phyloP scores from a whole-genome alignment of 75 land plant species.

The Ceratopteris richardii region DNA sequence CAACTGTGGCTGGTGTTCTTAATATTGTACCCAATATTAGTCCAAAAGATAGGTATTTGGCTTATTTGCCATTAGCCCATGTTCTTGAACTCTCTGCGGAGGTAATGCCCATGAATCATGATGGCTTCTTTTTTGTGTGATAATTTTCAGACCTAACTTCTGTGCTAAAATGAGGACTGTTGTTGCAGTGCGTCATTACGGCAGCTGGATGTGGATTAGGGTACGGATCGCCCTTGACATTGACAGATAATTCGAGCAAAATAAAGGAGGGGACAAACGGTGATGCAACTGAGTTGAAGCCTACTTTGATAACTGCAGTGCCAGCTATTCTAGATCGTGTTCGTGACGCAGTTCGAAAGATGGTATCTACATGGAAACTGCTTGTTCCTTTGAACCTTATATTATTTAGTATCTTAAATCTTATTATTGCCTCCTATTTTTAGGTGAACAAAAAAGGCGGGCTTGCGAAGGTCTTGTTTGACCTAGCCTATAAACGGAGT shows the following conservation, averaged over 20 bases:
- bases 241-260: constrained; percentile 78
- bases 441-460: constrained; percentile 79
- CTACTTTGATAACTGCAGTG: constrained; percentile 79
- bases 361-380: constrained; percentile 47
- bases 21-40: constrained; percentile 48
- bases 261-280: constrained; percentile 88
- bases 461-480: constrained; percentile 55
- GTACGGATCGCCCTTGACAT: constrained; percentile 78
- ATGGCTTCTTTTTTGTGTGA: background rate
- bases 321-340: constrained; percentile 95
- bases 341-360: constrained; percentile 77
- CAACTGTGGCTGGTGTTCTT: constrained; percentile 69
- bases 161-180: background rate
- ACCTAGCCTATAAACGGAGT: constrained; percentile 60
- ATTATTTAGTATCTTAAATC: background rate
- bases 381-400: background rate
- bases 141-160: too few species aligned
- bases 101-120: constrained; percentile 45
- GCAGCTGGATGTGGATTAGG: constrained; percentile 65
- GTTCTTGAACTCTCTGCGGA: constrained; percentile 86
- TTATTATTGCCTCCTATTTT: background rate
- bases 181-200: constrained; percentile 49
- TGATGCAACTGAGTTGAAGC: constrained; percentile 63
- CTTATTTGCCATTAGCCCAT: constrained; percentile 92
- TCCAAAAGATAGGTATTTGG: constrained; percentile 53